Conservation (phyloP, 495 filamentous ascomycete genomes). For the Penicillium ochrochloron region DNA sequence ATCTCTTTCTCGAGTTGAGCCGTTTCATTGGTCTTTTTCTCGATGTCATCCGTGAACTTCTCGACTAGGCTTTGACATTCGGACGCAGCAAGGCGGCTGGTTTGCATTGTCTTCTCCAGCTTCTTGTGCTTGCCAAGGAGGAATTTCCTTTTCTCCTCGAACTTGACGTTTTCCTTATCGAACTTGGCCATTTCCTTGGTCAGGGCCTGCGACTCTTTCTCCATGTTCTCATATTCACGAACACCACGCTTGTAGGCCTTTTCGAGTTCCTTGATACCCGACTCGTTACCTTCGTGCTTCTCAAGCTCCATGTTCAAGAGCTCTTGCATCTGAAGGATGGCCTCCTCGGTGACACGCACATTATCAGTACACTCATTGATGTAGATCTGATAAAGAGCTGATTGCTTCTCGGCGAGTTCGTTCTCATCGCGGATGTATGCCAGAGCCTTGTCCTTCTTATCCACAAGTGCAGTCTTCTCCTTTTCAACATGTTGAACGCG, state of each 20-base stretch:
- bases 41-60: slow-evolving; percentile 76
- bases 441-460: slow-evolving; percentile 94
- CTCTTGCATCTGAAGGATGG: slow-evolving; percentile 86
- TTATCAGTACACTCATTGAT: slow-evolving; percentile 87
- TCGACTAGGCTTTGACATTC: slow-evolving; percentile 79
- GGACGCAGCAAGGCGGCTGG: slow-evolving; percentile 66
- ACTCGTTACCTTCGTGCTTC: slow-evolving; percentile 88
- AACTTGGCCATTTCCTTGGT: slow-evolving; percentile 88
- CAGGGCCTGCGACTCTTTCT: slow-evolving; percentile 78
- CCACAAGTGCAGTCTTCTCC: slow-evolving; percentile 87
- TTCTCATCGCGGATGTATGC: slow-evolving; percentile 91
- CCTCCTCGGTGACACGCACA: slow-evolving; percentile 84
- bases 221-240: slow-evolving; percentile 81
- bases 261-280: slow-evolving; percentile 86
- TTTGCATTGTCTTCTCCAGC: slow-evolving; percentile 83
- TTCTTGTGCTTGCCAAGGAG: slow-evolving; percentile 88
- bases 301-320: slow-evolving; percentile 87
- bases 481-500: slow-evolving; percentile 98
- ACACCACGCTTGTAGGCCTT: slow-evolving; percentile 79
- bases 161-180: slow-evolving; percentile 95
- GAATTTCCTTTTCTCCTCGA: slow-evolving; percentile 97
- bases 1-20: slow-evolving; percentile 72
- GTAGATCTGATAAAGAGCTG: slow-evolving; percentile 87
- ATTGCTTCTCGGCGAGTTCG: slow-evolving; percentile 85
- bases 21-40: slow-evolving; percentile 73